Conservation (phyloP, 179 eudicot species). For the Sideroxylon spinosum region DNA sequence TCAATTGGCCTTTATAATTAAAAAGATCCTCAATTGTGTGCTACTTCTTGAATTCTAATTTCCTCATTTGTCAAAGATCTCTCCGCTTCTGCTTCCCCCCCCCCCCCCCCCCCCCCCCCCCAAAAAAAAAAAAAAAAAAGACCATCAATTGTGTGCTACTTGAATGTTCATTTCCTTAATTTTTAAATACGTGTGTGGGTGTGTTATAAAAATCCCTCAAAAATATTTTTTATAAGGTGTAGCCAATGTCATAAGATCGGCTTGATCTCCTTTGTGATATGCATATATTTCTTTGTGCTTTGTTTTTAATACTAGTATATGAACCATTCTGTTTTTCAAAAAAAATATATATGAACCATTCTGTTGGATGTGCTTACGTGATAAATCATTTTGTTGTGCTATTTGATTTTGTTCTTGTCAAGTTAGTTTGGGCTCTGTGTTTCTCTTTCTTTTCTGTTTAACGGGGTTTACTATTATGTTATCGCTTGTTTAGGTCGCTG, state of each 20-base stretch:
- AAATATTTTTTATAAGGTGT: not conserved
- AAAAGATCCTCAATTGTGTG: not conserved
- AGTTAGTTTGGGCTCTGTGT: not conserved
- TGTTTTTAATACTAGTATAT: not conserved
- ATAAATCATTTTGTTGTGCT: not conserved
- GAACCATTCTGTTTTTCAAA: not conserved
- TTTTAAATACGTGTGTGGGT: no score
- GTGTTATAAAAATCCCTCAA: not conserved
- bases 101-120: not conserved
- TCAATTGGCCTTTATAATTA: not conserved
- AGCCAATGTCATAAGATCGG: not conserved
- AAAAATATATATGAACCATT: not conserved
- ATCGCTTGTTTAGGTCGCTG: constrained; percentile 61
- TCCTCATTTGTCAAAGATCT: not conserved
- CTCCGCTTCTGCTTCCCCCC: not conserved
- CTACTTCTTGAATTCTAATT: not conserved
- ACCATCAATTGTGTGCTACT: no score
- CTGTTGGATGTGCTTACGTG: not conserved
- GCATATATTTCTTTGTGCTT: not conserved
- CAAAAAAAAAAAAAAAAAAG: no score
- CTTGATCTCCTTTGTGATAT: not conserved
- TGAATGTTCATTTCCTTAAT: no score
- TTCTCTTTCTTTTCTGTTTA: not conserved
- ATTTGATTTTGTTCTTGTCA: constrained; percentile 7
- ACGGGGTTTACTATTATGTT: constrained; percentile 9